Base-by-base conservation (phyloP, 2,329 filamentous ascomycete genomes). In the Pseudocercospora macadamiae region DNA sequence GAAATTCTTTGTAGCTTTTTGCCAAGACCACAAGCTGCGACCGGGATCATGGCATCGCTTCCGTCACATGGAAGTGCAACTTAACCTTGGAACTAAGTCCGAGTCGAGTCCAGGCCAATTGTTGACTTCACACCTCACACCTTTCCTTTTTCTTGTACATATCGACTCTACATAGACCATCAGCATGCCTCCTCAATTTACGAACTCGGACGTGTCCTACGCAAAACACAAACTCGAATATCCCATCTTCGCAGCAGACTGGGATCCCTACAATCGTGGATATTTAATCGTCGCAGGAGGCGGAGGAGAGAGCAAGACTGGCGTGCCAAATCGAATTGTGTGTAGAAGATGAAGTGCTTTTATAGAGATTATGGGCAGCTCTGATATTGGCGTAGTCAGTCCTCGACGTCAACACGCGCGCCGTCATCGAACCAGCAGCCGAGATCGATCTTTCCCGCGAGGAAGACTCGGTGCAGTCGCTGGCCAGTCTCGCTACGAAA, bases 401-500 rank as follows among this genome's bases (percentile, higher is more conserved):
- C 12, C 81, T 96, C 63, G 87, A 93, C 72, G 83, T 87, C n/a
- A 86, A 84, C 68, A 86, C 84, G 34, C 80, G 85, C 56, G 84
- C 87, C 48, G 78, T 91, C 51, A 82, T 86, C 63, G 79, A 88
- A 65, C 70, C 73, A n/a, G 79, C 83, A 19, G 85, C 87, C 64
- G 90, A 96, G 66, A 81, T 93, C 70, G 86, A 91, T 59, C 85
- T 96, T 49, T 89, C 89, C 62, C 83, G 86, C 67, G 86, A 93
- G 71, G 93, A 97, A 77, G 93, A 97, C 76, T 96, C 89, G 57
- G 90, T 96, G 59, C 91, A 89, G 64, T 93, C 89, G 55, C 81
- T 97, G 51, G 91, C 87, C 39, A 85, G 89, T 53, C 86, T 91
- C 7, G 64, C 83, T 77, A 71, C 82, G 70, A 75, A 83, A 79